phyloP scores from a whole-genome alignment of 192 early-diverging fungal species.

The Endogone sp. region DNA sequence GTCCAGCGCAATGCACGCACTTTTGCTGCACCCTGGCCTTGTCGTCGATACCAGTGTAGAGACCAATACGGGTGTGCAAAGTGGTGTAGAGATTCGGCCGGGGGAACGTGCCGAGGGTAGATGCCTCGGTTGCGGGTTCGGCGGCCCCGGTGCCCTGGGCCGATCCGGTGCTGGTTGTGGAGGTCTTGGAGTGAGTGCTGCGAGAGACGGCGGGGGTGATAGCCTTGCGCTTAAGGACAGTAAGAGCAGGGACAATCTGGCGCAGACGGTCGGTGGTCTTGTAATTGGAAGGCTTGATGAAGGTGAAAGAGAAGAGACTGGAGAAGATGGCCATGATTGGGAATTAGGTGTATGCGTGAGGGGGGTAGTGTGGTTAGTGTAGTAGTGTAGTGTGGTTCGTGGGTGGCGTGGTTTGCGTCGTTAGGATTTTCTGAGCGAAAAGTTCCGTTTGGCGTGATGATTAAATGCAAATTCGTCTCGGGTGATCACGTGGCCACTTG shows the following conservation, averaged over 20 bases:
- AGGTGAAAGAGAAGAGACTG: not conserved
- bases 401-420: not conserved
- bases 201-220: slow-evolving; percentile 3
- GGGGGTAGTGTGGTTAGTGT: too few relatives aligned
- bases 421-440: not conserved
- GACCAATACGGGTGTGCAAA: slow-evolving; percentile 24
- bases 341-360: not conserved
- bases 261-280: not conserved
- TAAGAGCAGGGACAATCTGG: not conserved
- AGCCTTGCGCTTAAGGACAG: not conserved
- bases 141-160: not conserved
- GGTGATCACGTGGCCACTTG: too few relatives aligned
- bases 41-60: slow-evolving; percentile 8
- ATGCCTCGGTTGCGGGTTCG: slow-evolving; percentile 25
- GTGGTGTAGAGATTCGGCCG: slow-evolving; percentile 33
- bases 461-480: too few relatives aligned
- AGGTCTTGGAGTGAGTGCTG: not conserved
- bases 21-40: slow-evolving; percentile 6
- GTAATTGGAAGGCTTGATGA: not conserved
- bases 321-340: not conserved
- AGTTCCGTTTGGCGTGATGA: too few relatives aligned
- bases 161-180: not conserved
- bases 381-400: not conserved
- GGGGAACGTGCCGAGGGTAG: slow-evolving; percentile 21
- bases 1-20: slow-evolving; percentile 31